Evolutionary conservation across 1,284 basidiomycete genomes (phyloP), one percentile per base, ranked within the genome.

Genomic region (Sporisorium graminicola): DNA sequence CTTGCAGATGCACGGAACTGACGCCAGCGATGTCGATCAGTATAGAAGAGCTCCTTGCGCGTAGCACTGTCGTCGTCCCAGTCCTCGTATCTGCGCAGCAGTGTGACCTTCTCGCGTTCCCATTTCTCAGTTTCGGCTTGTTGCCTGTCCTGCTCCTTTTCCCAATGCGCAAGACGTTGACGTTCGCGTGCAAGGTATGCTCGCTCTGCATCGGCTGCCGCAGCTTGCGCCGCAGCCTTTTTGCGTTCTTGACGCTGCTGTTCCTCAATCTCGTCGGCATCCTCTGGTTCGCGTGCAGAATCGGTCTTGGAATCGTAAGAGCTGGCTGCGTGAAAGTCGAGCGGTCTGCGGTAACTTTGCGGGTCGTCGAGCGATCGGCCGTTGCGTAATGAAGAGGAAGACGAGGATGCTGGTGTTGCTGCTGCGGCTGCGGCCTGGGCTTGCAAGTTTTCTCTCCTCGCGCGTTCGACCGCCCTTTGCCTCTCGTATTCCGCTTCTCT

Each of bases 401-500:
- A 37, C 20, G 52, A 26, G 10, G 44, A n/a, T 27, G 56, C 29
- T 22, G 55, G 20, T n/a, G 43, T n/a, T 24, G 58, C 50, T 4
- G 56, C 31, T 44, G 51, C 46, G 22, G 60, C 52, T 22, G 35
- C 52, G 16, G 27, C 27, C 5, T 24, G 22, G n/a, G 60, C 62
- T 57, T 67, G 66, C 20, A 56, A 46, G 20, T 71, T 65, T 18
- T 62, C 67, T 13, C 69, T 70, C 53, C 69, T 51, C 1, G 58
- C 69, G 13, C 65, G 61, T 26, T 78, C 72, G 7, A 61, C 31
- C 1, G 69, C 74, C 27, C 82, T 51, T 43, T 78, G 77, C 24
- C 77, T 74, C 59, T 84, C 84, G 40, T 77, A 64, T 43, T 83
- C 82, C n/a, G 74, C 62, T 60, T 84, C 82, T 12, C 75, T 61